Evolutionary conservation across 352 stramenopile species (phyloP), one percentile per base, ranked within the genome.

Genomic region (Pythium folliculosum): DNA sequence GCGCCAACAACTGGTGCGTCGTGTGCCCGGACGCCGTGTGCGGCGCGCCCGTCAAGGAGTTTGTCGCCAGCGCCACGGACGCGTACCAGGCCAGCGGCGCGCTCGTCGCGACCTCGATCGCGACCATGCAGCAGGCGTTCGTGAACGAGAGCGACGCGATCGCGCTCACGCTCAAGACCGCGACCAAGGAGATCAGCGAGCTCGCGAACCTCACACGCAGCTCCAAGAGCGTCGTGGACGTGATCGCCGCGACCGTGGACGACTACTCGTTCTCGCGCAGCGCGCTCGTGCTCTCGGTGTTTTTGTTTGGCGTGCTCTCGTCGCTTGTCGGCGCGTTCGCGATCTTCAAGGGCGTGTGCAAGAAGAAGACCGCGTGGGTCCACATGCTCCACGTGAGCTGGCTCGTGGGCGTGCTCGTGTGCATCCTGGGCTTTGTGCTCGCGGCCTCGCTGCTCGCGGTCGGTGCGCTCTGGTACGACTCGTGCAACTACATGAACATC

Each of bases 401-500:
- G 84, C 60, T 79, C 17, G 72, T 93, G n/a, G 78, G 77, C 1
- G 77, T 88, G 55, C 77, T 93, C 0, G 84, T 93, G 17, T 91
- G 83, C 62, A 88, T 93, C 38, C 48, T 93, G n/a, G 84, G 83
- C 17, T 95, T 95, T 51, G 82, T 93, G 8, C 63, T 93, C 3
- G 82, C 84, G 1, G 77, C 84, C 7, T 90, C 81, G 1, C 69
- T 94, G 16, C 78, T 94, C 13, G 86, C 86, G 2, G 83, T 94
- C 23, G 82, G 78, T 17, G 86, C 84, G 43, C 71, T 94, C 38
- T 94, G 83, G 83, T 92, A 83, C 61, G 86, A 94, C 50, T 81
- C 78, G 17, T 94, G 86, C 72, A 85, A 86, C 53, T 93, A 94
- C 67, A 86, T 94, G 78, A 88, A 84, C 62, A 77, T 93, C n/a